Conservation (phyloP, 768 basidiomycete species). For the Termitomyces sp. region DNA sequence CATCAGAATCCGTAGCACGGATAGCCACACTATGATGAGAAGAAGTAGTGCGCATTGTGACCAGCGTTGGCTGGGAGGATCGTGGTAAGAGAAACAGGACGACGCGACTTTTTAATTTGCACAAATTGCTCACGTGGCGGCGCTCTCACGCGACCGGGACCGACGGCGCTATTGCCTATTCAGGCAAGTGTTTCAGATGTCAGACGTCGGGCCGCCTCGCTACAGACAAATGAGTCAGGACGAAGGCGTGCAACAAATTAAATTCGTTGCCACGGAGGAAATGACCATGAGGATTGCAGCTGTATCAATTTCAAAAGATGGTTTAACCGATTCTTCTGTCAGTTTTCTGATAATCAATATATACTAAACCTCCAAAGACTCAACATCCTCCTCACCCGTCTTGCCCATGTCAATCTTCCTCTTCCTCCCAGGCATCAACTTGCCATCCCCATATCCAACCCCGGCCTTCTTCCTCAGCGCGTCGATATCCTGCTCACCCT, state of each 20-base stretch:
- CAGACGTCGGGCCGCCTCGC: neutral
- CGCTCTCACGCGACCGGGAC: conserved; percentile 7
- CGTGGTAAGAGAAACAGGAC: neutral
- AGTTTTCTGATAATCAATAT: too few relatives aligned
- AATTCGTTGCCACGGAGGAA: too few relatives aligned
- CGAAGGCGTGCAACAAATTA: neutral
- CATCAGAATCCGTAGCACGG: conserved; percentile 1
- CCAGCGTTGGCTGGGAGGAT: neutral
- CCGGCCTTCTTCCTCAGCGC: conserved; percentile 75
- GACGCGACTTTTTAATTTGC: conserved; percentile 6
- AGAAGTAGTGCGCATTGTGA: conserved; percentile 14
- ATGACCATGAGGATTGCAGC: too few relatives aligned
- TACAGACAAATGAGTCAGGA: neutral
- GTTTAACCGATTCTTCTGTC: too few relatives aligned
- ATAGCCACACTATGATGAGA: conserved; percentile 14
- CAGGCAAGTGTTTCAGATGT: neutral
- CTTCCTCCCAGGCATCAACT: conserved; percentile 70
- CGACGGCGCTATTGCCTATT: neutral
- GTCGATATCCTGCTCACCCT: conserved; percentile 76
- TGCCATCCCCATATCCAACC: conserved; percentile 69
- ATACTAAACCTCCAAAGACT: conserved; percentile 30
- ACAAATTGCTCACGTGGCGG: conserved; percentile 2
- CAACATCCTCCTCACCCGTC: conserved; percentile 32
- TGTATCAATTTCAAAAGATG: too few relatives aligned
- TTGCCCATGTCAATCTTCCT: conserved; percentile 60